Base-by-base conservation (phyloP, 352 stramenopile genomes). In the Aphanomyces stellatus region DNA sequence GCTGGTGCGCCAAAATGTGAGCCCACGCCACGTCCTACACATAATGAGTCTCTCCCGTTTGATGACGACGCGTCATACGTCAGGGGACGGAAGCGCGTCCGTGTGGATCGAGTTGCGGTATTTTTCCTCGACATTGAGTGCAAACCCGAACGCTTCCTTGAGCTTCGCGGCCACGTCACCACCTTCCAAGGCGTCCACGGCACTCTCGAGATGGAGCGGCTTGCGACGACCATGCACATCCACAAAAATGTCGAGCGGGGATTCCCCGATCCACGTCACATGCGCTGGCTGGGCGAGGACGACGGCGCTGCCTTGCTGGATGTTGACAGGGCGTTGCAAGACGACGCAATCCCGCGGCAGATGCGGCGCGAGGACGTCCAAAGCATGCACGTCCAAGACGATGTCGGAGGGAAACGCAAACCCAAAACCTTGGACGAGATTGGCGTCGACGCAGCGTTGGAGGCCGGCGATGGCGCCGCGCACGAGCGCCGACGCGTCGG, bases 91-190 rank as follows among this genome's bases (percentile, higher is more conserved):
- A 6, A 59, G 60, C 34, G 28, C 75, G 64, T 2, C n/a, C 37
- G 51, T 81, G 69, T 19, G 77, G 25, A 93, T 77, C 25, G 69
- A 76, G 43, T 94, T 79, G 51, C 80, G 75, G 71, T 90, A 94
- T 72, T 90, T 90, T 71, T 84, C 80, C 69, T 94, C 85, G 27
- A 94, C 74, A 24, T 81, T 87, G 53, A 94, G 82, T 5, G 78
- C 80, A 24, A 94, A 71, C 62, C 89, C 89, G 69, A 94, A 94
- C 10, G 83, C 79, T n/a, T 82, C 81, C 72, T 91, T 88, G 19
- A 94, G 74, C 41, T 85, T 69, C 69, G 82, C 40, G 25, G 83
- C 85, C 24, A 94, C 64, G 33, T 94, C 85, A 25, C 88, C 82
- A 15, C 83, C 85, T 11, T n/a, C 6, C 13, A 22, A 64, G 61